Conservation (phyloP, 352 stramenopile genomes). For the Globisporangium cylindrosporum region DNA sequence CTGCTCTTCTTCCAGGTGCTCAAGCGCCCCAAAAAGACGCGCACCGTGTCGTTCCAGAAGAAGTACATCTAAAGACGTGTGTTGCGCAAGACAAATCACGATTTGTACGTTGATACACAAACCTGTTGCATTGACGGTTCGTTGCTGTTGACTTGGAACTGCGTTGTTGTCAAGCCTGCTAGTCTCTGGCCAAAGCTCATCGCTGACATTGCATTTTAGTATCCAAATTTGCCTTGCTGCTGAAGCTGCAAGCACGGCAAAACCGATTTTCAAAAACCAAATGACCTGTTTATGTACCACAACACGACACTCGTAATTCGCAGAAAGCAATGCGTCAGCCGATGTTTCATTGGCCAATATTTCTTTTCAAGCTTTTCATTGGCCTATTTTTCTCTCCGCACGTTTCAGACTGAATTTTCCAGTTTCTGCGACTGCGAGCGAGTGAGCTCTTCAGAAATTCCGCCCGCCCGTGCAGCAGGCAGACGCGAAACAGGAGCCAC, state of each 20-base stretch:
- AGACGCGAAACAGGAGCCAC: not conserved
- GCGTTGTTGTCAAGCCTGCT: not conserved
- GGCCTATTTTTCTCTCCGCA: not conserved
- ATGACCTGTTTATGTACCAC: not conserved
- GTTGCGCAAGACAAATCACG: not conserved
- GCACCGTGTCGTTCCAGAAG: constrained; percentile 54
- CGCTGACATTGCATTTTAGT: too few relatives aligned
- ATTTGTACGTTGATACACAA: not conserved
- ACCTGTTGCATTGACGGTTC: not conserved
- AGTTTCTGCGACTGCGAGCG: constrained; percentile 2
- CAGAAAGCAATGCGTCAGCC: not conserved
- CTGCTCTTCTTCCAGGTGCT: constrained; percentile 58
- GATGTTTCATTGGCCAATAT: constrained; percentile 1
- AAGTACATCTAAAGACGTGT: constrained; percentile 27
- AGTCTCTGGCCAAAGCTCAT: too few relatives aligned
- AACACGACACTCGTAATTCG: constrained; percentile 1
- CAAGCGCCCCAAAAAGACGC: constrained; percentile 64
- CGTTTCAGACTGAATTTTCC: constrained; percentile 7
- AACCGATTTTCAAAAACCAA: not conserved
- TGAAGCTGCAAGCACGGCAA: too few relatives aligned
- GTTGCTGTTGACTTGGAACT: not conserved
- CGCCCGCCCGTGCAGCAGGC: not conserved
- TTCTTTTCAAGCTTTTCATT: constrained; percentile 1
- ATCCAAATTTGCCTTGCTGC: too few relatives aligned
- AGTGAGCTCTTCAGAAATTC: constrained; percentile 5